A percentile compares a stretch with the other conserved stretches of the same genome.
phyloP scores from a whole-genome alignment of 2,329 filamentous ascomycete species.

The Colletotrichum gloeosporioides region DNA sequence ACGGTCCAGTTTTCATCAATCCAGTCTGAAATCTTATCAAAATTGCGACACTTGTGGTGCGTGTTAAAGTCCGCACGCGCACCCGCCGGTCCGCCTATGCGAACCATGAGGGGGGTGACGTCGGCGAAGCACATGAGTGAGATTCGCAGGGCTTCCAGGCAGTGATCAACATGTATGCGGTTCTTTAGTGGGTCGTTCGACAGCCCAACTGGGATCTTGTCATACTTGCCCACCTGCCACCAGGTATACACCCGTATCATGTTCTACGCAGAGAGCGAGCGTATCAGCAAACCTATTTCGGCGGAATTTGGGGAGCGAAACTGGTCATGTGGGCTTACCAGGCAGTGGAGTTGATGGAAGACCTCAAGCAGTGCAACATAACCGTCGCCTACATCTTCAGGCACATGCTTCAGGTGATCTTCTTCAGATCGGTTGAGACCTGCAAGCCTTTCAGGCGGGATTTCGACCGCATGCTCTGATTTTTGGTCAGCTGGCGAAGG shows the following conservation, averaged over 20 bases:
- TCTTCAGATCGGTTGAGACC: not conserved
- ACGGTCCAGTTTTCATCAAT: conserved; percentile 16
- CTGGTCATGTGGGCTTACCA: not conserved
- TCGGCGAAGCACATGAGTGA: conserved; percentile 23
- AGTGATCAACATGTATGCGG: conserved; percentile 23
- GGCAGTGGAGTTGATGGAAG: conserved; percentile 23
- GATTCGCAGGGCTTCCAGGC: conserved; percentile 21
- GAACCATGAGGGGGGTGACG: conserved; percentile 19
- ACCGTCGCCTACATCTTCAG: not conserved
- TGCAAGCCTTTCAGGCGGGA: not conserved
- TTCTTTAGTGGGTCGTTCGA: conserved; percentile 12
- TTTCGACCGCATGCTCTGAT: not conserved
- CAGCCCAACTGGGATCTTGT: not conserved
- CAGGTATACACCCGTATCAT: conserved; percentile 22
- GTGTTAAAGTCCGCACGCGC: conserved; percentile 21
- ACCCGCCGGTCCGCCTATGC: not conserved
- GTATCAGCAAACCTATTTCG: not conserved
- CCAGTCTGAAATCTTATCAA: conserved; percentile 23
- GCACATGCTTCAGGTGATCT: not conserved
- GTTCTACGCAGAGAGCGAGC: not conserved
- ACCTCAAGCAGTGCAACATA: conserved; percentile 21
- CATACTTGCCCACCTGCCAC: conserved; percentile 11
- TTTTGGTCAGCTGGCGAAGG: not conserved
- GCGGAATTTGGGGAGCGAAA: not conserved
- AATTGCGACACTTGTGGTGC: conserved; percentile 23